Evolutionary conservation across 139 green algal genomes (phyloP).

Genomic region (Ulvella scutata): DNA sequence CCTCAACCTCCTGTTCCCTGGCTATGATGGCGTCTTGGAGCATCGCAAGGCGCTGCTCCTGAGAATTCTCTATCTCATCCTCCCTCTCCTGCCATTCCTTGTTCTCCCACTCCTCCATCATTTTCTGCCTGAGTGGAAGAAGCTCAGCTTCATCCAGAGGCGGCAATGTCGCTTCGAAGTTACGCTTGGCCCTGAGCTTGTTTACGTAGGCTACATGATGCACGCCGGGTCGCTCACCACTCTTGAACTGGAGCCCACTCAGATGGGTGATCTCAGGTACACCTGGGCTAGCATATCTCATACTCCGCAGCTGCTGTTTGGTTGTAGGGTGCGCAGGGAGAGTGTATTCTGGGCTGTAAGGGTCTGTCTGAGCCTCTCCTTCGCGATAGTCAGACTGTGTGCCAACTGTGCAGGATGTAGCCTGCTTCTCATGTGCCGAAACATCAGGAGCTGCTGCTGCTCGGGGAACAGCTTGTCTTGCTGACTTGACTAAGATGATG

Average conservation of each 20-base stretch:
- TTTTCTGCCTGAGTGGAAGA: conserved; percentile 46
- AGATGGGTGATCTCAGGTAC: conserved; percentile 50
- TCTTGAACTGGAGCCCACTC: conserved; percentile 37
- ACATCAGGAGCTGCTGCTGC: background rate
- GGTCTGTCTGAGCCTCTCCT: conserved; percentile 52
- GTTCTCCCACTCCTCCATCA: conserved; percentile 65
- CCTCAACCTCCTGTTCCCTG: conserved; percentile 12
- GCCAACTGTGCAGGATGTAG: conserved; percentile 25
- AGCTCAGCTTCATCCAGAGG: conserved; percentile 32
- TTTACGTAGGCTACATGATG: conserved; percentile 37
- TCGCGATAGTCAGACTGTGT: conserved; percentile 69
- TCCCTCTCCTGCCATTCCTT: conserved; percentile 59
- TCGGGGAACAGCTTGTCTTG: conserved; percentile 7
- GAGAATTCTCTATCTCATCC: conserved; percentile 39
- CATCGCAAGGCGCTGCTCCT: conserved; percentile 45
- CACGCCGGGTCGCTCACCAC: conserved; percentile 39
- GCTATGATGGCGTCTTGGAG: conserved; percentile 26
- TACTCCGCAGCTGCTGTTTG: conserved; percentile 37
- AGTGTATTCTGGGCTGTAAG: conserved; percentile 39
- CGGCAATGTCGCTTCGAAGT: conserved; percentile 58
- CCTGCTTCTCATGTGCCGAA: background rate
- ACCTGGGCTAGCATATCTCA: conserved; percentile 25
- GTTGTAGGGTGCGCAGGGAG: conserved; percentile 21
- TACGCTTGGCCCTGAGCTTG: conserved; percentile 53
- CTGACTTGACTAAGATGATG: conserved; percentile 3